Base-by-base conservation (phyloP, 257 asterid genomes). In the Solanum gracilifrons region DNA sequence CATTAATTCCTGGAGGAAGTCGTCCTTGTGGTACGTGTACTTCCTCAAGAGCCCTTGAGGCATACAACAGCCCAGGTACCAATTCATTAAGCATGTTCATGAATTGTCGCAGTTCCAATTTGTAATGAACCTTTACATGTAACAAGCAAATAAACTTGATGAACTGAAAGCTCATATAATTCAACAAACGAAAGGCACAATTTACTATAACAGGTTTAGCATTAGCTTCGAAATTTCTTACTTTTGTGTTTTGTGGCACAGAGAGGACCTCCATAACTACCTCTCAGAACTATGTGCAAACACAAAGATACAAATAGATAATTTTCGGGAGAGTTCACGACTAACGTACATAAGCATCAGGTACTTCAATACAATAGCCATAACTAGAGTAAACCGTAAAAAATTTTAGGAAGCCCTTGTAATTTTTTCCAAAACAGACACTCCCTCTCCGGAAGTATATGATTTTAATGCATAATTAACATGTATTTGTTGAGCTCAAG, bases 81-180 rank as follows among this genome's bases (percentile, higher is more conserved):
- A 91, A 66, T 25, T 46, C 36, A 69, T 77, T 86, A 71, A 84
- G 72, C 48, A 84, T 89, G 60, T 86, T 87, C 87, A 88, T 91
- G 91, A 93, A 62, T 32, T 86, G 90, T 73, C 71, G 88, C 74
- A 91, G 86, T 90, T 92, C 93, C 64, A 88, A 31, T 79, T 90
- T 93, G 43, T 93, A 89, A n/a, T 90, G 83, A 86, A 60, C 92
- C 98, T 93, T 79, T 74, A 73, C 31, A 88, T 84, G 76, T 29
- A 86, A 87, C 60, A 55, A 77, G 33, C 36, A 21, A 46, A 55
- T 85, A 85, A 20, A 75, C 41, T 55, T 58, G 72, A 91, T 32
- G 51, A 80, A 88, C 72, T 88, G 68, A 69, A 74, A 89, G 73
- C 88, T 32, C 68, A 60, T 75, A 55, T 5, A 46, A 55, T 86